Evolutionary conservation across 805 yeast genomes (phyloP), one percentile per base, ranked within the genome.

Genomic region (Wickerhamiella galacta): DNA sequence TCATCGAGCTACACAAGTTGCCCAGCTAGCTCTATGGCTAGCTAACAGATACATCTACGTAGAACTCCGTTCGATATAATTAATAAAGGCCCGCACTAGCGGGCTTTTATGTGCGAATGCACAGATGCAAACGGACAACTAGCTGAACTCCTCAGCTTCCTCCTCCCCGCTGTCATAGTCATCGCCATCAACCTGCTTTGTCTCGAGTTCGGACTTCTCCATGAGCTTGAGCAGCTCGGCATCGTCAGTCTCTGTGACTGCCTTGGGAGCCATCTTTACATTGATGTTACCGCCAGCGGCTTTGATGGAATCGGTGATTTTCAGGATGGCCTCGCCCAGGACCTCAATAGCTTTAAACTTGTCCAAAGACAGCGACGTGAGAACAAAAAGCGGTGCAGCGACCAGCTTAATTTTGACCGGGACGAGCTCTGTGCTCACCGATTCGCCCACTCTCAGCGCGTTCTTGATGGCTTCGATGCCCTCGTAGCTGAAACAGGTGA

Each of bases 191-290:
- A 79, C 83, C 48, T 75, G 75, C 54, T 75, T 72, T 52, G 79
- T 85, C 56, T 81, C 95, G 53, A 76, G 67, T 63, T 82, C 95
- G 54, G 82, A 80, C 54, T 80, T 71, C 61, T 87, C 95, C 71
- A 90, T 74, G 44, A 90, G 70, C 39, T 93, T 94, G 60, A 83
- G 93, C 52, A 90, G 71, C 61, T 85, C 95, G 39, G 95, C 96
- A 57, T 90, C 98, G 57, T 90, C 98, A 39, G 90, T 80, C 39
- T 94, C 96, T 36, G 95, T 83, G 45, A 90, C 96, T 27, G 96
- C 95, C 72, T 85, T 87, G 53, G 98, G 96, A 48, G 93, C 87
- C 95, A 87, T 87, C 34, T 92, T 83, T 43, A 87, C 77, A 45
- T 79, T 81, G 56, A 93, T 77, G 37, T 72, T 69, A 52, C 98